A percentile compares a stretch with the other conserved stretches of the same genome.
These are phyloP conservation scores for Colletotrichum noveboracense DNA, from an alignment of 2,329 filamentous ascomycete species.

Conservation along the genomic window DNA sequence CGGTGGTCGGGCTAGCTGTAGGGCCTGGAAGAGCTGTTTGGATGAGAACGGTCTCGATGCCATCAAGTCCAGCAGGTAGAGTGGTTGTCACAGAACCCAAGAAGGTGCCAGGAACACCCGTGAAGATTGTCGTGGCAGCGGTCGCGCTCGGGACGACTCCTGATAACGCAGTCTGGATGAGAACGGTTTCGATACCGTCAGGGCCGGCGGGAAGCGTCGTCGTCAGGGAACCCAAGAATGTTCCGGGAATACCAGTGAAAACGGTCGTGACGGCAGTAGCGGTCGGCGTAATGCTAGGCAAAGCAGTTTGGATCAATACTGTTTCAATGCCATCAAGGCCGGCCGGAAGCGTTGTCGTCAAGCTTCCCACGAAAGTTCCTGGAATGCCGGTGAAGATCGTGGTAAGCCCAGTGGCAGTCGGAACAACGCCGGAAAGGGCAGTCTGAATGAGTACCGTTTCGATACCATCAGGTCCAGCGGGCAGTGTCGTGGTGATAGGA, in stretches of 20 bases:
- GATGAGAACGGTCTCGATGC: background rate
- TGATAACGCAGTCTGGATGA: constrained; percentile 1
- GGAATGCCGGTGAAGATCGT: background rate
- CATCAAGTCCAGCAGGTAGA: background rate
- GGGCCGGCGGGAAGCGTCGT: background rate
- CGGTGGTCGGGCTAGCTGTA: background rate
- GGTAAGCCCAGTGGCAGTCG: background rate
- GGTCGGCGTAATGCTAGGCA: background rate
- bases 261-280: background rate
- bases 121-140: background rate
- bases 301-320: background rate
- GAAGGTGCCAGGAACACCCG: background rate
- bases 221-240: background rate
- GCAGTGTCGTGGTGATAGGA: background rate
- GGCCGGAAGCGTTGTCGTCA: background rate
- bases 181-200: background rate
- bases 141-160: background rate
- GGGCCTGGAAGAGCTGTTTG: background rate
- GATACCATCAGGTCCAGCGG: background rate
- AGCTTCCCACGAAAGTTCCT: background rate
- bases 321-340: background rate
- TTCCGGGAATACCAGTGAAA: background rate
- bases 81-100: background rate
- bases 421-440: background rate
- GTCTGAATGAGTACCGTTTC: background rate